Evolutionary conservation across 2,329 filamentous ascomycete genomes (phyloP).

Genomic region (Alternaria tenuissima): DNA sequence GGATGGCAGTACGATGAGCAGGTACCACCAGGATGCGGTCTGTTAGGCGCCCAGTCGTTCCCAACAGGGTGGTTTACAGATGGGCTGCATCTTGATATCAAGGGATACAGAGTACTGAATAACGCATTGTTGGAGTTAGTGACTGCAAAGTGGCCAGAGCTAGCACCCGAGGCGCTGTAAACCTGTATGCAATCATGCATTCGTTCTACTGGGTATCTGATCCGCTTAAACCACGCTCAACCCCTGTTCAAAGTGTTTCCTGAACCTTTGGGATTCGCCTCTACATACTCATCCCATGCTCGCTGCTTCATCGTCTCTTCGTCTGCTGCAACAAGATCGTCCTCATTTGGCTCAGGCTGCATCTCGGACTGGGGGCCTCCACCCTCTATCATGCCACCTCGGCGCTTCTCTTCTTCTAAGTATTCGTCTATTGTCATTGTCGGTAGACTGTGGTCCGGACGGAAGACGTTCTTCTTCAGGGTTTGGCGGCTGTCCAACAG

Average conservation of each 20-base stretch:
- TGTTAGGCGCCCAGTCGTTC: constrained; percentile 42
- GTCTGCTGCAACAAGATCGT: constrained; percentile 87
- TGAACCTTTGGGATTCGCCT: constrained; percentile 84
- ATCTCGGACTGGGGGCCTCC: constrained; percentile 78
- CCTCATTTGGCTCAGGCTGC: constrained; percentile 81
- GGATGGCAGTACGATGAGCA: constrained; percentile 40
- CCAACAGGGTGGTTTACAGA: constrained; percentile 49
- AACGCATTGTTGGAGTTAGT: constrained; percentile 32
- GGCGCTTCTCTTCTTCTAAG: constrained; percentile 83
- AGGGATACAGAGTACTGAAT: constrained; percentile 43
- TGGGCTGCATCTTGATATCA: constrained; percentile 48
- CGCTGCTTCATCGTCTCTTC: constrained; percentile 91
- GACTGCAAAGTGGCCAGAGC: constrained; percentile 42
- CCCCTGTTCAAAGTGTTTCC: constrained; percentile 87
- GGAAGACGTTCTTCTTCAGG: constrained; percentile 81
- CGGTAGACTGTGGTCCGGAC: constrained; percentile 88
- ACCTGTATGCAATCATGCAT: not conserved
- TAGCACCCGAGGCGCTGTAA: constrained; percentile 34
- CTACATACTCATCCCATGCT: constrained; percentile 93
- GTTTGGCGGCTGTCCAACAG: constrained; percentile 79
- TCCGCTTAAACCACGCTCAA: constrained; percentile 32
- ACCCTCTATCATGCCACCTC: constrained; percentile 90
- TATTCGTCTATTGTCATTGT: constrained; percentile 99
- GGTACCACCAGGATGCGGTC: constrained; percentile 47
- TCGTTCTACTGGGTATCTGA: constrained; percentile 22